Base-by-base conservation (phyloP, 495 filamentous ascomycete species). In the Darksidea phi region DNA sequence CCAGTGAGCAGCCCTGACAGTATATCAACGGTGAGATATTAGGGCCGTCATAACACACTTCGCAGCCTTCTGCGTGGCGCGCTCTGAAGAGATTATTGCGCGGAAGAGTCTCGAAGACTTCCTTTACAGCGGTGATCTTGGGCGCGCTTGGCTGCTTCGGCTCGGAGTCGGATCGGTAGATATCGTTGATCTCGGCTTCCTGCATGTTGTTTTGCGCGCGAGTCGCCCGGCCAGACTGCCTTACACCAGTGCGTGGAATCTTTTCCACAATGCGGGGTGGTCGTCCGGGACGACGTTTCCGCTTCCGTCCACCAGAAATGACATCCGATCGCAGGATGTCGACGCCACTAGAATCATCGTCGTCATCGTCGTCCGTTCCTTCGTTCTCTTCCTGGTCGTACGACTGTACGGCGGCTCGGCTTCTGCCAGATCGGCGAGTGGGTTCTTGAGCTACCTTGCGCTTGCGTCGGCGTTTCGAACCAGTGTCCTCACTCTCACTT, bases 1-100 rank as follows among this genome's bases (percentile, higher is more conserved):
- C 78, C 21, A 82, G 79, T 2, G 84, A 89, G 71, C 95, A 99
- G 18, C 95, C 93, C 71, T 99, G 95, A 65, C 95, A 99, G 66
- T 81, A 88, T 3, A 97, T 78, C 20, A 97, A 77, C 10, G 75
- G 73, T 0, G 84, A 77, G 15, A 61, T 62, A 0, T 79, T 79
- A 46, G 82, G 73, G 8, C 80, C 83, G 28, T 74, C 71, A 17
- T 75, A 72, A 72, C 95, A 99, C n/a, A 59, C 28, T 41, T 89
- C 86, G 71, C 95, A 99, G 5, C 67, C 69, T 17, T 81, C 73
- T n/a, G 75, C 80, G 71, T 99, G 95, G 6, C 78, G 77, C 28
- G 74, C 69, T 61, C 80, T 77, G 71, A 96, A 96, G 0, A 80
- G 76, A 58, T 84, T 77, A 25, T 80, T 78, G 13, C 72, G 69